Base-by-base conservation (phyloP, 1,284 basidiomycete species). In the Cutaneotrichosporon daszewskae region DNA sequence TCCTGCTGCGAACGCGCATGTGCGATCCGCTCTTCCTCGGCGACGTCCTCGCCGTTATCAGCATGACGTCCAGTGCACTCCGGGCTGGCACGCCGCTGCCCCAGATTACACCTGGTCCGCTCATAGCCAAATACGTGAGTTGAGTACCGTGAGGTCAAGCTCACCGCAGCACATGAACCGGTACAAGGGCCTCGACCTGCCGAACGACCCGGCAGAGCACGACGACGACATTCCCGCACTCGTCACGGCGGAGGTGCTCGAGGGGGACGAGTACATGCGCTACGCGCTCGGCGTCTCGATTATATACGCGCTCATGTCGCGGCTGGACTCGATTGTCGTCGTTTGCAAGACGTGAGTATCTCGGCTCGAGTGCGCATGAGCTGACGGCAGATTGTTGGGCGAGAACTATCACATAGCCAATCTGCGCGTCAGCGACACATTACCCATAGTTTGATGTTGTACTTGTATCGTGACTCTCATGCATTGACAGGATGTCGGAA, bases 41-140 rank as follows among this genome's bases (percentile, higher is more conserved):
- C 3, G 87, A 90, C 51, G 76, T 87, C 9, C 72, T 89, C 11
- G 83, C 85, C 10, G 83, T 88, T 12, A 81, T 88, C 51, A 82
- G 83, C 52, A 71, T 66, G 65, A 64, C 60, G 22, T 61, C 71
- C 0, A 65, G 71, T 0, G 78, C 87, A 2, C 72, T 92, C 24
- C 77, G 82, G n/a, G 83, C 82, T 0, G 87, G 84, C 4, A 74
- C 74, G 12, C 81, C 88, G 0, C 70, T 92, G 16, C 88, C 88
- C 0, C 88, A 92, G 59, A 85, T 91, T 35, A 89, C 86, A 0
- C 85, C 87, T 0, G 84, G 83, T 53, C 87, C 87, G 0, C 74
- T 91, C 3, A 72, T 89, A 0, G 81, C 87, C 57, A 76, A 87
- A 8, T 87, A 87, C 57, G 76, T 82, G 35, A 54, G 64, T 57